These are phyloP conservation scores for Beta macrorhiza DNA, from an alignment of 179 eudicot genomes.

Conservation along the genomic window DNA sequence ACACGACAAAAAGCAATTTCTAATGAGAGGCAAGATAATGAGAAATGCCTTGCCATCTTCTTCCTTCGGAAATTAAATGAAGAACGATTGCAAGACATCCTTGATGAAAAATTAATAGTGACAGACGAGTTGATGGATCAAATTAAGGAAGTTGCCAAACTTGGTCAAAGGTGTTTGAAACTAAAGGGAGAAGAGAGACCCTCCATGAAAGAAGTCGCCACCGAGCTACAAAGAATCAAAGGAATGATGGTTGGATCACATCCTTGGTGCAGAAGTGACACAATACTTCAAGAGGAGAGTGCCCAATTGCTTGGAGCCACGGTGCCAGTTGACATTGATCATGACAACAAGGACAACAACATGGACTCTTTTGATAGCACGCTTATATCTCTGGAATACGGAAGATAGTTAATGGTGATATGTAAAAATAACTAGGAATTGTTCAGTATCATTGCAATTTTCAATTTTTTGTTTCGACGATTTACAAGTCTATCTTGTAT, in stretches of 20 bases:
- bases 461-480: no score
- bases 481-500: no score
- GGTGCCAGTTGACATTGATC: no score
- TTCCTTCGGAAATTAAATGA: slow-evolving; percentile 28
- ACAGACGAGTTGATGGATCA: slow-evolving; percentile 9
- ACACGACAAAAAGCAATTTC: slow-evolving; percentile 16
- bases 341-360: no score
- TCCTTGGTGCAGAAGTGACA: background rate
- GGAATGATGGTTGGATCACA: background rate
- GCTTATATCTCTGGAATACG: no score
- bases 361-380: no score
- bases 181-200: slow-evolving; percentile 35
- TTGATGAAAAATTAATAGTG: slow-evolving; percentile 17
- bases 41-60: slow-evolving; percentile 28
- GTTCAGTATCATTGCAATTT: no score
- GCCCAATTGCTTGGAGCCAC: no score
- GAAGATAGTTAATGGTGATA: no score
- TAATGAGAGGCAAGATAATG: slow-evolving; percentile 21
- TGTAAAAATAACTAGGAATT: no score
- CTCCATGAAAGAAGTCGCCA: slow-evolving; percentile 38
- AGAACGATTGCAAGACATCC: slow-evolving; percentile 16
- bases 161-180: slow-evolving; percentile 23
- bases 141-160: slow-evolving; percentile 23
- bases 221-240: slow-evolving; percentile 31
- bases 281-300: no score